phyloP scores from a whole-genome alignment of 192 early-diverging fungal genomes.

The Linnemannia exigua region DNA sequence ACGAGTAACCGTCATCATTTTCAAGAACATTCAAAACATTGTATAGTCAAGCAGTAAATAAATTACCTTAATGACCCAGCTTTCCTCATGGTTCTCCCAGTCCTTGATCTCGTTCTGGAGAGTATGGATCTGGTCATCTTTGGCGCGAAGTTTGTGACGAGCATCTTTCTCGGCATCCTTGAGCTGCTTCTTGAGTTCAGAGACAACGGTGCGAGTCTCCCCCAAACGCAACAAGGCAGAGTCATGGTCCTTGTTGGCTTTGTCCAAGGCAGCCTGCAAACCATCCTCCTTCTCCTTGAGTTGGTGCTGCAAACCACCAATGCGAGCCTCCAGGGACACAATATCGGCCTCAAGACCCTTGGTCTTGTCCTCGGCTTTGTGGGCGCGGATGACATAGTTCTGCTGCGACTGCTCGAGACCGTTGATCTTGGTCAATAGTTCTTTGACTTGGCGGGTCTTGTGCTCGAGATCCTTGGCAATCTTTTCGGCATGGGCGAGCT shows the following conservation, averaged over 20 bases:
- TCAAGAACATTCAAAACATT: background rate
- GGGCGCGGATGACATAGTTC: background rate
- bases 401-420: constrained; percentile 16
- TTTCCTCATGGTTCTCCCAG: constrained; percentile 42
- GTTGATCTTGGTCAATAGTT: constrained; percentile 15
- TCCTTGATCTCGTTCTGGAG: constrained; percentile 17
- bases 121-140: constrained; percentile 11
- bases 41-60: background rate
- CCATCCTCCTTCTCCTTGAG: constrained; percentile 17
- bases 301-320: constrained; percentile 6
- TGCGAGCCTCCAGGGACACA: background rate
- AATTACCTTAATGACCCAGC: constrained; percentile 32
- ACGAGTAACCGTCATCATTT: background rate
- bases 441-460: constrained; percentile 13
- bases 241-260: constrained; percentile 19
- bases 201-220: background rate
- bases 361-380: constrained; percentile 10
- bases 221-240: background rate
- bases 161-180: constrained; percentile 23
- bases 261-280: constrained; percentile 6
- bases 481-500: constrained; percentile 4
- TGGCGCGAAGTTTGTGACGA: background rate
- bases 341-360: constrained; percentile 24
- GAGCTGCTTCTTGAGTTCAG: constrained; percentile 9
- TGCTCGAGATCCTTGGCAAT: constrained; percentile 2